These are phyloP conservation scores for Pisolithus tinctorius DNA, from an alignment of 768 basidiomycete genomes.

Conservation along the genomic window DNA sequence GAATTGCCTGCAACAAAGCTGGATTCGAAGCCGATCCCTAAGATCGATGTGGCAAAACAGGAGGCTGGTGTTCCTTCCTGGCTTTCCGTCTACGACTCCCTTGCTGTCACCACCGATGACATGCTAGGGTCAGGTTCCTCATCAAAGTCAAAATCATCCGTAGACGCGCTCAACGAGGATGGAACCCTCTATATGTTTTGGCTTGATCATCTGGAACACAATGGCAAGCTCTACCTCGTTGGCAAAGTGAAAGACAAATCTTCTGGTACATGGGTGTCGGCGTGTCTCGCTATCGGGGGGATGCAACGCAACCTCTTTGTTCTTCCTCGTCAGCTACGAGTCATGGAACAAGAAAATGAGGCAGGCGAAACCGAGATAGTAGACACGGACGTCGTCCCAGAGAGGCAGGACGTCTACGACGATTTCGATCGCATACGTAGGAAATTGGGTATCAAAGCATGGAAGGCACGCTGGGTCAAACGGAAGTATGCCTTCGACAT, in stretches of 20 bases:
- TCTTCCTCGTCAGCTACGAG: slow-evolving; percentile 64
- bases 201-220: slow-evolving; percentile 88
- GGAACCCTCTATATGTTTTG: slow-evolving; percentile 90
- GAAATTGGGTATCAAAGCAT: slow-evolving; percentile 65
- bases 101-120: slow-evolving; percentile 56
- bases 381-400: slow-evolving; percentile 73
- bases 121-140: slow-evolving; percentile 40
- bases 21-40: slow-evolving; percentile 11
- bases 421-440: slow-evolving; percentile 80
- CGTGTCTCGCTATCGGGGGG: slow-evolving; percentile 79
- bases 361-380: slow-evolving; percentile 30
- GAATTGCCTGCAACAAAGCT: not conserved
- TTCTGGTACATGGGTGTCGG: slow-evolving; percentile 63
- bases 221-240: slow-evolving; percentile 80
- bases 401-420: slow-evolving; percentile 60
- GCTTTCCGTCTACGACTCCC: slow-evolving; percentile 70
- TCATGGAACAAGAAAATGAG: slow-evolving; percentile 32
- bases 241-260: slow-evolving; percentile 86
- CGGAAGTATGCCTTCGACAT: slow-evolving; percentile 86
- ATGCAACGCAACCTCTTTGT: slow-evolving; percentile 89
- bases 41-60: slow-evolving; percentile 29
- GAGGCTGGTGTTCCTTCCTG: slow-evolving; percentile 50
- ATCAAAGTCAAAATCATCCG: slow-evolving; percentile 32
- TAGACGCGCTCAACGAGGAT: slow-evolving; percentile 71
- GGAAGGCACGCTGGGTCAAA: slow-evolving; percentile 79